Percentiles rank a stretch among this genome's conserved stretches.
Evolutionary conservation across 2,329 filamentous ascomycete genomes (phyloP).

Genomic region (Ophioceras dolichostomum): DNA sequence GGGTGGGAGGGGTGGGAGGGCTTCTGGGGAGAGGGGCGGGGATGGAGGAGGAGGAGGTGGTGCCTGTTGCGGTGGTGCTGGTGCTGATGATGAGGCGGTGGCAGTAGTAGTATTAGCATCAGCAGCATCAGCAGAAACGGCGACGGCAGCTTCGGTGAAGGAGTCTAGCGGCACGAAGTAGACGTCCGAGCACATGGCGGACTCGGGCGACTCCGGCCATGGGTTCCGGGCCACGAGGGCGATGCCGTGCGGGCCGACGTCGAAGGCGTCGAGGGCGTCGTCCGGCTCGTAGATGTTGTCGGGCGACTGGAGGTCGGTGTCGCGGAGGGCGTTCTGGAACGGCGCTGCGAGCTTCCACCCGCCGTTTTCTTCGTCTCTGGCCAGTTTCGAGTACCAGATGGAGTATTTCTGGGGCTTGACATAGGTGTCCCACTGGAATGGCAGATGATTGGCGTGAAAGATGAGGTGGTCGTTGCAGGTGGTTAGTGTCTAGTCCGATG

Average conservation of each 20-base stretch:
- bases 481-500: too few relatives aligned
- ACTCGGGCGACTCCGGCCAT: conserved; percentile 6
- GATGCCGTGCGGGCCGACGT: conserved; percentile 20
- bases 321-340: conserved; percentile 20
- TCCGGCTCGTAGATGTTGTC: conserved; percentile 12
- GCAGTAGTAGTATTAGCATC: too few relatives aligned
- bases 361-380: conserved; percentile 5
- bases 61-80: too few relatives aligned
- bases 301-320: conserved; percentile 19
- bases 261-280: conserved; percentile 15
- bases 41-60: too few relatives aligned
- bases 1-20: too few relatives aligned
- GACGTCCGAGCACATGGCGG: conserved; percentile 10
- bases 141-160: conserved; percentile 12
- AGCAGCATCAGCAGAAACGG: too few relatives aligned
- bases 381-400: conserved; percentile 25
- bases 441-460: too few relatives aligned
- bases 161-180: conserved; percentile 21
- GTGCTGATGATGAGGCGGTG: conserved; percentile 9
- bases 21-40: too few relatives aligned
- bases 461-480: too few relatives aligned
- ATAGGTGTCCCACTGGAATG: conserved; percentile 19
- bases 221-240: conserved; percentile 17
- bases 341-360: conserved; percentile 16
- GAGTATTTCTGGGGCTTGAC: conserved; percentile 16